Evolutionary conservation across 148 eudicot species (phyloP).

Genomic region (Chenopodium formosanum): DNA sequence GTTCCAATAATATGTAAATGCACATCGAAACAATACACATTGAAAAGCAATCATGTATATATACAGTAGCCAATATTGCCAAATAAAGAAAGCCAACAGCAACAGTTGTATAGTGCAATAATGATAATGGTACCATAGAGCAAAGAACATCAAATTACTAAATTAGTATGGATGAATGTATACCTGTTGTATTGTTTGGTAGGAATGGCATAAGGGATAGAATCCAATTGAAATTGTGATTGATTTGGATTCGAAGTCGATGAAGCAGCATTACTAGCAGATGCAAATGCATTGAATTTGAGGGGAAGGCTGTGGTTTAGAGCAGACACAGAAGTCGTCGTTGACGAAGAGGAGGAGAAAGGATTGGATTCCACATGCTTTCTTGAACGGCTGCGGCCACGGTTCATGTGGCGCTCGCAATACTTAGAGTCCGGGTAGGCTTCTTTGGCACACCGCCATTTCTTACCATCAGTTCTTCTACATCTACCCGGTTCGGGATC

Average conservation of each 20-base stretch:
- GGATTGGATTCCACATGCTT: slow-evolving; percentile 41
- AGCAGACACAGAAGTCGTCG: neutral
- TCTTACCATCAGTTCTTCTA: slow-evolving; percentile 40
- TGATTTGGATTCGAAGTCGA: neutral
- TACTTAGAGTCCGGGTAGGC: slow-evolving; percentile 37
- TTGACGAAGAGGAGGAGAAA: slow-evolving; percentile 7
- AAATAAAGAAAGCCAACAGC: neutral
- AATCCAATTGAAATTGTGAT: slow-evolving; percentile 4
- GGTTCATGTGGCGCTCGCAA: slow-evolving; percentile 43
- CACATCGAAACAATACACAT: neutral
- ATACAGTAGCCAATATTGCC: neutral
- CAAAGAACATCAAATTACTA: neutral
- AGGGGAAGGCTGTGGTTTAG: slow-evolving; percentile 5
- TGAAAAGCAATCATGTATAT: neutral
- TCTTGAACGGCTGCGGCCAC: slow-evolving; percentile 43
- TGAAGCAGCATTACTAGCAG: neutral
- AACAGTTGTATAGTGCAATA: neutral
- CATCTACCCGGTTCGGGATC: slow-evolving; percentile 41
- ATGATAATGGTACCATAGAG: neutral
- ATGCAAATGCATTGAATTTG: slow-evolving; percentile 9
- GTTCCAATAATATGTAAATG: neutral
- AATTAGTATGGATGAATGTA: neutral
- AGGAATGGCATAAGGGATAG: slow-evolving; percentile 23
- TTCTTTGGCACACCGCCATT: slow-evolving; percentile 41
- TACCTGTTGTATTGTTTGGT: slow-evolving; percentile 16